A percentile compares a stretch with the other conserved stretches of the same genome.
These are phyloP conservation scores for Beauveria australis DNA, from an alignment of 2,329 filamentous ascomycete genomes.

Conservation along the genomic window DNA sequence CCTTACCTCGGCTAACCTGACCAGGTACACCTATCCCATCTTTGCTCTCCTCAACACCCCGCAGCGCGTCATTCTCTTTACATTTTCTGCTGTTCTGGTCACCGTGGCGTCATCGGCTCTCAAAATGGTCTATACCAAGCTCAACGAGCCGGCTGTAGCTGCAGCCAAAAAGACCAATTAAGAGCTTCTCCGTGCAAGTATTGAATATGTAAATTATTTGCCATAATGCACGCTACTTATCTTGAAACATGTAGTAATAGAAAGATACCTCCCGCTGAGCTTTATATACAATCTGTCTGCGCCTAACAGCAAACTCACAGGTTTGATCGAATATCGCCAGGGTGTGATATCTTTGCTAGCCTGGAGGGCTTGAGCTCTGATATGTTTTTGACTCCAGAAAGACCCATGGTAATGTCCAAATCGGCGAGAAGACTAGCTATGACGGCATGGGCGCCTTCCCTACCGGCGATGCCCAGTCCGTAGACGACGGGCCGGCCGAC, in stretches of 20 bases:
- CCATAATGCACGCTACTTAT: neutral
- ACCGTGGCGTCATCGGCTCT: constrained; percentile 59
- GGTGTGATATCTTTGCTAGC: constrained; percentile 25
- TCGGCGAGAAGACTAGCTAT: constrained; percentile 33
- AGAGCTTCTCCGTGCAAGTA: neutral
- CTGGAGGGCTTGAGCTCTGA: constrained; percentile 26
- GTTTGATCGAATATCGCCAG: constrained; percentile 25
- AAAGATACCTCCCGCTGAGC: neutral
- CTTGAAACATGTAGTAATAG: neutral
- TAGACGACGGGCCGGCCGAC: constrained; percentile 35
- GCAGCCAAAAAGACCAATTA: constrained; percentile 19
- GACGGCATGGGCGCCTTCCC: constrained; percentile 46
- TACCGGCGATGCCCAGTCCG: constrained; percentile 27
- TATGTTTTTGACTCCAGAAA: constrained; percentile 41
- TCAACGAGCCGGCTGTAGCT: constrained; percentile 50
- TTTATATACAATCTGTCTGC: too few relatives aligned
- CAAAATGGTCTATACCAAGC: constrained; percentile 59
- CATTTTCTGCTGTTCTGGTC: constrained; percentile 62
- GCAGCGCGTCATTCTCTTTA: constrained; percentile 63
- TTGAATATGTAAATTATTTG: neutral
- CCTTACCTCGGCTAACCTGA: constrained; percentile 8
- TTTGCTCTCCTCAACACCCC: constrained; percentile 59
- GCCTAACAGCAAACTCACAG: constrained; percentile 15
- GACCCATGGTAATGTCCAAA: constrained; percentile 45
- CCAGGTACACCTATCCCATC: constrained; percentile 78